Evolutionary conservation across 202 grass and related monocot species (phyloP).

Genomic region (Zizania palustris): DNA sequence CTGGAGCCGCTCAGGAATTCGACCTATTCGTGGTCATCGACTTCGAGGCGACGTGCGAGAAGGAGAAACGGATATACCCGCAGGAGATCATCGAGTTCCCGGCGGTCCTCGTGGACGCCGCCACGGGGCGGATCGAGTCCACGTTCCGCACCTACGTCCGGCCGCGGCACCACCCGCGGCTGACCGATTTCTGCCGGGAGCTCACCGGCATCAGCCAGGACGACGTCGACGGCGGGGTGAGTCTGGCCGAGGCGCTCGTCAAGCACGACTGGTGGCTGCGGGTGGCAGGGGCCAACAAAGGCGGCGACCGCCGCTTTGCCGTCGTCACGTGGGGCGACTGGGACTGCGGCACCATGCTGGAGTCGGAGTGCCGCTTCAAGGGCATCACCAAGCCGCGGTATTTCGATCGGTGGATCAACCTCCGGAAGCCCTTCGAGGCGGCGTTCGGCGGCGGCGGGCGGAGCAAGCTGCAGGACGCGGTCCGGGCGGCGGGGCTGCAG

Average conservation of each 20-base stretch:
- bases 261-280: constrained; percentile 40
- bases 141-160: constrained; percentile 46
- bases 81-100: constrained; percentile 60
- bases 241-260: constrained; percentile 28
- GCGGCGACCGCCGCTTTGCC: constrained; percentile 21
- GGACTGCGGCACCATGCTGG: constrained; percentile 45
- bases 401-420: constrained; percentile 53
- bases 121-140: constrained; percentile 31
- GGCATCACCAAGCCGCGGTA: constrained; percentile 36
- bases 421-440: constrained; percentile 41
- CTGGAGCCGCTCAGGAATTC: constrained; percentile 4
- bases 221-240: constrained; percentile 43
- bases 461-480: constrained; percentile 2
- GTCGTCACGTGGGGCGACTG: constrained; percentile 49
- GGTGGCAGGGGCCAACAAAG: constrained; percentile 15
- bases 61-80: constrained; percentile 22
- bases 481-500: constrained; percentile 33
- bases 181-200: constrained; percentile 46
- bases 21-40: constrained; percentile 43
- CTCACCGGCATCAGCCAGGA: constrained; percentile 42
- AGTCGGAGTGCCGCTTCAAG: constrained; percentile 53
- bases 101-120: constrained; percentile 41
- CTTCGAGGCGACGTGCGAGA: constrained; percentile 54
- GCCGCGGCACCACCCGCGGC: constrained; percentile 28
- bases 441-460: background rate